A percentile compares a stretch with the other conserved stretches of the same genome.
These are phyloP conservation scores for Entonaema liquescens DNA, from an alignment of 495 filamentous ascomycete genomes.

Conservation along the genomic window DNA sequence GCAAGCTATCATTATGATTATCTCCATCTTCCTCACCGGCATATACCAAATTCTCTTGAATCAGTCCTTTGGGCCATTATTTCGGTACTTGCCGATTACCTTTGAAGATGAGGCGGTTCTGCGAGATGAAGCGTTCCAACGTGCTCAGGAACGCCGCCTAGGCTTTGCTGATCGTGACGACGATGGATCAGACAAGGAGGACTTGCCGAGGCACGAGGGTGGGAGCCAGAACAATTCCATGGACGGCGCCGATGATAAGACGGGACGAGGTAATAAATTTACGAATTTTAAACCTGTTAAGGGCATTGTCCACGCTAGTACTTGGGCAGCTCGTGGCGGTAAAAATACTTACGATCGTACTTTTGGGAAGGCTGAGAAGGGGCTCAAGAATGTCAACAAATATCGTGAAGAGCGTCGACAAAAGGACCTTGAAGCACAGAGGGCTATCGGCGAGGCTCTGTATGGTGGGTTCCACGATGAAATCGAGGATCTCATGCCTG, in stretches of 20 bases:
- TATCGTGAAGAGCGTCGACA: conserved; percentile 53
- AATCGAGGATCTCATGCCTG: conserved; percentile 91
- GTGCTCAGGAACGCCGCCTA: conserved; percentile 72
- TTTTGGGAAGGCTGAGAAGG: conserved; percentile 52
- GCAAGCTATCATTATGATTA: conserved; percentile 91
- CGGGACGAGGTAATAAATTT: conserved; percentile 34
- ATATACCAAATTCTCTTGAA: conserved; percentile 86
- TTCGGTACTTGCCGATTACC: conserved; percentile 91
- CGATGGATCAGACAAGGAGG: conserved; percentile 44
- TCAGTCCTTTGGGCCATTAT: conserved; percentile 83
- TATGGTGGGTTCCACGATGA: conserved; percentile 89
- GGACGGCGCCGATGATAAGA: conserved; percentile 27
- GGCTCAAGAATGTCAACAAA: conserved; percentile 47
- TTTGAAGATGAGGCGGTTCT: conserved; percentile 92
- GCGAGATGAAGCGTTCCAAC: conserved; percentile 86
- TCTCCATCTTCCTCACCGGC: conserved; percentile 73
- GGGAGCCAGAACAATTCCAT: conserved; percentile 27
- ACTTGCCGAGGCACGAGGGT: conserved; percentile 44
- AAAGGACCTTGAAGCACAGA: conserved; percentile 73
- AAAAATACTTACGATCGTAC: conserved; percentile 53
- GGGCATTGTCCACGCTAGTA: conserved; percentile 55
- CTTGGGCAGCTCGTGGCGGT: conserved; percentile 57
- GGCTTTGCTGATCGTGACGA: conserved; percentile 63
- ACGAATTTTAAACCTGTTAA: conserved; percentile 54
- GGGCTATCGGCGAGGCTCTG: conserved; percentile 75